Evolutionary conservation across 148 eudicot genomes (phyloP), one percentile per base, ranked within the genome.

Genomic region (Rhododendron simsii): DNA sequence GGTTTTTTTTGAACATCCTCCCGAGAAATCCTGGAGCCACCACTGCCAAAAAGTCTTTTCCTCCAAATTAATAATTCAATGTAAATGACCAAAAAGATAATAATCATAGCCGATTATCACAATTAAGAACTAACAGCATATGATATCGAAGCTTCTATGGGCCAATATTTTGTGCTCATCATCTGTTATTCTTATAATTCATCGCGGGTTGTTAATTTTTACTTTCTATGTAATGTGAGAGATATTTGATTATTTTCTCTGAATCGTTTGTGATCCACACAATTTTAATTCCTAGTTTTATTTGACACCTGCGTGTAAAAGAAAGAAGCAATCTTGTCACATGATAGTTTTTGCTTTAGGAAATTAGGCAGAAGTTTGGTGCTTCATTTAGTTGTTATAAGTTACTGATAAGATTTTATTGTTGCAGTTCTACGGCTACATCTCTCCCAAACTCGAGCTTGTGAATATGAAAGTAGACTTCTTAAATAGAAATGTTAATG

Each of bases 391-490:
- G 16, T 37, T 23, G 48, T 35, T 23, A 63, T n/a, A 78, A 48
- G 61, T 41, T 28, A 28, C 74, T 79, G 79, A 80, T 48, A 47
- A 61, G 44, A 11, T 45, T 85, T 83, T 83, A 10, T 87, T 67
- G 71, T 88, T 91, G 93, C 96, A 98, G 98, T 98, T 98, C 84
- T 98, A 93, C 81, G 91, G 91, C 80, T 92, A 93, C 83, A 90
- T 98, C 59, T 88, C 89, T 63, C 94, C 93, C 87, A 98, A 98
- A 95, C 95, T 98, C 84, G 92, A 92, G 61, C 83, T 93, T 78
- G 99, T 98, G 83, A 95, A 95, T 86, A 95, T 95, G 95, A 94
- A 98, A 92, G 89, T 89, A 90, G 99, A 98, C 84, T 93, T 95
- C 81, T 86, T 98, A 81, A 93, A 95, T 88, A 93, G 99, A 93